phyloP scores from a whole-genome alignment of 108 stramenopile species.

The Phaeodactylum tricornutum region DNA sequence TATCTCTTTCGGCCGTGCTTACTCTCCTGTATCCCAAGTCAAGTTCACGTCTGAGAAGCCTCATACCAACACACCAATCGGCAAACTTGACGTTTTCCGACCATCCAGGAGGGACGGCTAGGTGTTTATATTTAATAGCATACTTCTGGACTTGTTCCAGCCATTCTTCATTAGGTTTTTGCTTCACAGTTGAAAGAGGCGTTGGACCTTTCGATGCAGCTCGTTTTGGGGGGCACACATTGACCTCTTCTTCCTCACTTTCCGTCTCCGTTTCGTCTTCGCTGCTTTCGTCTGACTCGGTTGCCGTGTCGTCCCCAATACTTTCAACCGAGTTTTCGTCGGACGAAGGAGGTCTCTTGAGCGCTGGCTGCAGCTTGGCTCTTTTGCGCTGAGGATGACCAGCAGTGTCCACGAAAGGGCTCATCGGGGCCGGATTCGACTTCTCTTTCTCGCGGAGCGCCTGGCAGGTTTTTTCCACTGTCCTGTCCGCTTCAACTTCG shows the following conservation, averaged over 20 bases:
- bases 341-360: neutral
- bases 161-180: neutral
- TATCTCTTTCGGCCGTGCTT: neutral
- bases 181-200: neutral
- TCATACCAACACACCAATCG: neutral
- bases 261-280: neutral
- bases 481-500: neutral
- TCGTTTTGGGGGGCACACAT: neutral
- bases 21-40: neutral
- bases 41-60: neutral
- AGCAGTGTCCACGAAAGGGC: neutral
- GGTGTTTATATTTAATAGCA: slow-evolving; percentile 1
- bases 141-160: neutral
- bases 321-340: neutral
- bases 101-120: slow-evolving; percentile 6
- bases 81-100: neutral
- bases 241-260: neutral
- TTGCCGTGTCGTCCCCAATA: neutral
- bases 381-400: neutral
- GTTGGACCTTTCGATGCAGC: neutral
- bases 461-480: slow-evolving; percentile 7
- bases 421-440: neutral
- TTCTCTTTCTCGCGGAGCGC: slow-evolving; percentile 6
- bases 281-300: neutral
- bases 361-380: neutral